phyloP scores from a whole-genome alignment of 192 early-diverging fungal species.

The Coemansia sp. region DNA sequence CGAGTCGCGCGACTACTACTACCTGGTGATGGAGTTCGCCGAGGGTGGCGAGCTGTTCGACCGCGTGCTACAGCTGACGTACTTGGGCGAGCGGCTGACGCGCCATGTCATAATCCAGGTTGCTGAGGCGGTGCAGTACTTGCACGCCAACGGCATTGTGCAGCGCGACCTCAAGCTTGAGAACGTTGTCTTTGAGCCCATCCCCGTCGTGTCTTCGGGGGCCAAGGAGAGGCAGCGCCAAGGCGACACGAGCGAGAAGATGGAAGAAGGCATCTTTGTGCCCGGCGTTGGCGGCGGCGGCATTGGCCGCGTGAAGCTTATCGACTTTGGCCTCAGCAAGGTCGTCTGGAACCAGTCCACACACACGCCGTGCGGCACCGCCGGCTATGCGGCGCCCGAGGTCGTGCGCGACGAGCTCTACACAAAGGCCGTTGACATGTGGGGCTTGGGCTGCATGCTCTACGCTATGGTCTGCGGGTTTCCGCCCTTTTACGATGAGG shows the following conservation, averaged over 20 bases:
- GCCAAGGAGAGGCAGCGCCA: slow-evolving; percentile 50
- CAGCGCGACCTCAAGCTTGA: slow-evolving; percentile 96
- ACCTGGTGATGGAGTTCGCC: slow-evolving; percentile 77
- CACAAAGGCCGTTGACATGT: slow-evolving; percentile 83
- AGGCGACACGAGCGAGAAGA: slow-evolving; percentile 63
- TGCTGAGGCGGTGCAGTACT: slow-evolving; percentile 77
- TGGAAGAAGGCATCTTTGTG: slow-evolving; percentile 73
- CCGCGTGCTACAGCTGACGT: slow-evolving; percentile 78
- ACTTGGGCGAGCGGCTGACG: slow-evolving; percentile 74
- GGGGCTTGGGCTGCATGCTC: slow-evolving; percentile 84
- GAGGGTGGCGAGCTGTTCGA: slow-evolving; percentile 92
- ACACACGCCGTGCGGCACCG: slow-evolving; percentile 89
- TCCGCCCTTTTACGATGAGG: slow-evolving; percentile 83
- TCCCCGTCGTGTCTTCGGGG: slow-evolving; percentile 59
- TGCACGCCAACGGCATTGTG: slow-evolving; percentile 84
- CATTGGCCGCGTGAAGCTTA: slow-evolving; percentile 81
- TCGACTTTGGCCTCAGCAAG: slow-evolving; percentile 90
- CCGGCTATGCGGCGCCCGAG: slow-evolving; percentile 93
- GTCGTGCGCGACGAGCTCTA: slow-evolving; percentile 80
- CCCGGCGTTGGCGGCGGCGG: slow-evolving; percentile 76
- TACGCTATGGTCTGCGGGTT: slow-evolving; percentile 81
- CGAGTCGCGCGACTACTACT: slow-evolving; percentile 75
- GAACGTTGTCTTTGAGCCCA: slow-evolving; percentile 80
- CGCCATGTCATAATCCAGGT: slow-evolving; percentile 87
- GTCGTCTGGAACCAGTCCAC: slow-evolving; percentile 81